phyloP scores from a whole-genome alignment of 2,329 filamentous ascomycete genomes.

The Sclerotiophoma versabilis region DNA sequence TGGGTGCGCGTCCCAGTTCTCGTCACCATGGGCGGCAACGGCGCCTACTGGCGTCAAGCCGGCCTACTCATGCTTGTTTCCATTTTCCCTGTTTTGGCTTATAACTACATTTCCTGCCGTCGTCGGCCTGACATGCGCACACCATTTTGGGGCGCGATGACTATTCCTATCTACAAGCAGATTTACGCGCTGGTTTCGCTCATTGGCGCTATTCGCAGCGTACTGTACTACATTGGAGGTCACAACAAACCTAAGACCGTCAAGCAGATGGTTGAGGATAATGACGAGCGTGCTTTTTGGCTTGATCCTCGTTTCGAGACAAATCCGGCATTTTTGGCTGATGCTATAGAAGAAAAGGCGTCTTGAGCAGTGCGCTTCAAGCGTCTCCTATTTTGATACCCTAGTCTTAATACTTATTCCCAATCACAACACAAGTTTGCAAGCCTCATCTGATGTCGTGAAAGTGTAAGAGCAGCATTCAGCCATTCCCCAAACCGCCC shows the following conservation, averaged over 20 bases:
- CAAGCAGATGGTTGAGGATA: constrained; percentile 22
- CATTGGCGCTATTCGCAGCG: constrained; percentile 20
- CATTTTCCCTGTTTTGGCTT: constrained; percentile 18
- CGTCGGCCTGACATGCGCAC: constrained; percentile 22
- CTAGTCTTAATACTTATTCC: too few species aligned
- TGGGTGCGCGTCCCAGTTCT: constrained; percentile 25
- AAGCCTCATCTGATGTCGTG: too few species aligned
- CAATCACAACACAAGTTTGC: too few species aligned
- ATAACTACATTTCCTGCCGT: constrained; percentile 22
- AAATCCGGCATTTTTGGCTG: constrained; percentile 20
- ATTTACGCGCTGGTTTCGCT: constrained; percentile 24
- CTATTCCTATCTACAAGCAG: constrained; percentile 24
- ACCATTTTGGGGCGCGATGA: constrained; percentile 23
- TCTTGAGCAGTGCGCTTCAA: not conserved
- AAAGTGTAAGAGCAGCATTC: too few species aligned
- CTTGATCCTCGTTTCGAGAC: constrained; percentile 22
- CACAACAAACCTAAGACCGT: constrained; percentile 22
- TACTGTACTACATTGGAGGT: constrained; percentile 21
- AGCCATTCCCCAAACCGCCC: too few species aligned
- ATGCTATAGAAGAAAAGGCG: not conserved
- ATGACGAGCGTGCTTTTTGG: constrained; percentile 24
- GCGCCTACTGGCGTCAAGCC: constrained; percentile 20
- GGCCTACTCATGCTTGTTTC: constrained; percentile 22
- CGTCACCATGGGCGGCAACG: constrained; percentile 22
- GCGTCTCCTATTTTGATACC: not conserved